Evolutionary conservation across 2,329 filamentous ascomycete genomes (phyloP), one percentile per base, ranked within the genome.

Genomic region (Pezizomycotina sp.): DNA sequence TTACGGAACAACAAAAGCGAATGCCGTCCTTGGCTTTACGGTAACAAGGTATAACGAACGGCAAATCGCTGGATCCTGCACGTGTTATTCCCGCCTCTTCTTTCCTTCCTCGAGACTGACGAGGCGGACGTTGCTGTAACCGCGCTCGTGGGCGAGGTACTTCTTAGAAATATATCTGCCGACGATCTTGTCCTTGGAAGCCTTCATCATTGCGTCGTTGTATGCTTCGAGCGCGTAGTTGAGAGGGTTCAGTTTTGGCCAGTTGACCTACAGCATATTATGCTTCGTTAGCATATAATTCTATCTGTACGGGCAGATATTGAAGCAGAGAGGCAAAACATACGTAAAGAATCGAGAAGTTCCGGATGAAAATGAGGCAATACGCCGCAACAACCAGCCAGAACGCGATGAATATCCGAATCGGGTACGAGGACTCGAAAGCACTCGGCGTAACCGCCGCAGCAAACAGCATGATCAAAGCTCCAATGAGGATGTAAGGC

Each of bases 211-310:
- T 34, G 86, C 80, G 50, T 93, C 83, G 51, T 82, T 74, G 58
- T 84, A 92, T 24, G 82, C 82, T 52, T 98, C 89, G 5, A 72
- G 69, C 2, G 82, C 84, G 59, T 78, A 91, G 2, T 80, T 72
- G 10, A 82, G 75, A 7, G 83, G 84, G 57, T 91, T 92, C 30
- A 98, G 70, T 55, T 92, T 93, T 6, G 89, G 89, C 89, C 91
- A 98, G 60, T 93, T 95, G 49, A 93, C 84, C 83, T 92, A 44
- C 27, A 33, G 28, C n/a, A 14, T 33, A 25, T n/a, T 10, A 24
- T 10, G 5, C 13, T 2, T 4, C 16, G 22, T 38, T 38, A 34
- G 29, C 20, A n/a, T n/a, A n/a, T n/a, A n/a, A n/a, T n/a, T n/a
- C n/a, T n/a, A n/a, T n/a, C n/a, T n/a, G n/a, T n/a, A n/a, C n/a